Evolutionary conservation across 2,329 filamentous ascomycete species (phyloP).

Genomic region (Coniochaeta pulveracea): DNA sequence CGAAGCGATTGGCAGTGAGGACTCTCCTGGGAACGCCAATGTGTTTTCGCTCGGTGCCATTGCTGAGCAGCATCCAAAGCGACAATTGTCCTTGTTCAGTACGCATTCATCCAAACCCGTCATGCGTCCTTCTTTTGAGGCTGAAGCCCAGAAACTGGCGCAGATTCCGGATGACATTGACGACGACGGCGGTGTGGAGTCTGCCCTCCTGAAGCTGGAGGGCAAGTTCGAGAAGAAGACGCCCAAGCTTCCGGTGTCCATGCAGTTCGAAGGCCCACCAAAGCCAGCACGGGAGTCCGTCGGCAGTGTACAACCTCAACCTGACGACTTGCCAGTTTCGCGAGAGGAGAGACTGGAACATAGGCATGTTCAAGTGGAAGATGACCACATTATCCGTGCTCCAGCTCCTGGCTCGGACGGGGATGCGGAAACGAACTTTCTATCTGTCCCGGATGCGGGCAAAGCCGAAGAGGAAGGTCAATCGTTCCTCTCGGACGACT

Average conservation of each 20-base stretch:
- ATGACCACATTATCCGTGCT: conserved; percentile 19
- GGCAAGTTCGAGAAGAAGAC: conserved; percentile 61
- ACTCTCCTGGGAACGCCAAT: conserved; percentile 27
- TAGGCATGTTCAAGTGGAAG: conserved; percentile 31
- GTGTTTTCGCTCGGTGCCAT: conserved; percentile 49
- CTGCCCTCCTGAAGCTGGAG: conserved; percentile 85
- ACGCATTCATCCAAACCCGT: conserved; percentile 50
- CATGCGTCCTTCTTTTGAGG: conserved; percentile 72
- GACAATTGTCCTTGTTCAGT: conserved; percentile 43
- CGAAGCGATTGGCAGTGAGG: conserved; percentile 27
- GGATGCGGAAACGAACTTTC: background rate
- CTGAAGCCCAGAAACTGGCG: conserved; percentile 75
- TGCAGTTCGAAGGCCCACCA: too few species aligned
- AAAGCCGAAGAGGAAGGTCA: conserved; percentile 21
- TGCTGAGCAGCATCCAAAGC: conserved; percentile 36
- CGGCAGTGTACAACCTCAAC: too few species aligned
- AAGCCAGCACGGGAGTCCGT: too few species aligned
- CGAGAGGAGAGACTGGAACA: conserved; percentile 31
- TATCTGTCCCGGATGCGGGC: conserved; percentile 8
- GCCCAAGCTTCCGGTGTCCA: conserved; percentile 24
- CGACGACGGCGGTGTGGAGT: conserved; percentile 80
- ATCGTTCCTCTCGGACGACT: conserved; percentile 48
- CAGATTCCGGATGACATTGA: conserved; percentile 73
- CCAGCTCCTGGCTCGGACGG: conserved; percentile 8
- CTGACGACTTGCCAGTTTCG: conserved; percentile 5